Evolutionary conservation across 352 stramenopile species (phyloP).

Genomic region (Phytophthora pisi): DNA sequence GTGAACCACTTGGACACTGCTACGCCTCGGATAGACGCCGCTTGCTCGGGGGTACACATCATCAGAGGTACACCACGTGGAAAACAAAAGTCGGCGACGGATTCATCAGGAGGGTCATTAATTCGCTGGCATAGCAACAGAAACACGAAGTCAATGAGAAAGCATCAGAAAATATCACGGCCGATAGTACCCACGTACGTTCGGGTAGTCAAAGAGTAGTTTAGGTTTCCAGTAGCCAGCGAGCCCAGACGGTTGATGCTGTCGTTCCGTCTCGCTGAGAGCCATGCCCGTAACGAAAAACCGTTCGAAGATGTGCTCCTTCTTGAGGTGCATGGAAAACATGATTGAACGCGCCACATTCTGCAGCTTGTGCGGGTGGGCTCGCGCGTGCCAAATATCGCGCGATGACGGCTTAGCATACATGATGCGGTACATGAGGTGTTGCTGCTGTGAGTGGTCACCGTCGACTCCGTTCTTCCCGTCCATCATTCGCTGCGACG

Average conservation of each 20-base stretch:
- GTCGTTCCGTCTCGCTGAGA: constrained; percentile 42
- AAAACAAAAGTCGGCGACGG: constrained; percentile 84
- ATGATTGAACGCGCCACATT: constrained; percentile 75
- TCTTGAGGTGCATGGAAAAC: constrained; percentile 82
- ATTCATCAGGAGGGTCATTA: constrained; percentile 48
- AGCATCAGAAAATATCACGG: neutral
- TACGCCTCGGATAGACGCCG: constrained; percentile 47
- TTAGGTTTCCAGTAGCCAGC: constrained; percentile 73
- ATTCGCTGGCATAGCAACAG: constrained; percentile 28
- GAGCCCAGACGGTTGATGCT: constrained; percentile 36
- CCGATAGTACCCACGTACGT: constrained; percentile 32
- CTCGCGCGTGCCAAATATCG: constrained; percentile 66
- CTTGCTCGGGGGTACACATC: constrained; percentile 63
- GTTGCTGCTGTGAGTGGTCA: constrained; percentile 47
- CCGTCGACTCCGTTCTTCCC: constrained; percentile 24
- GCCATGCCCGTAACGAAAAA: constrained; percentile 75
- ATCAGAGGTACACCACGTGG: constrained; percentile 69
- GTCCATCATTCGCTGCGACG: constrained; percentile 30
- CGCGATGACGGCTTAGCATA: constrained; percentile 66
- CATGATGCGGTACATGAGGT: constrained; percentile 81
- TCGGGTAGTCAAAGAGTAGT: constrained; percentile 75
- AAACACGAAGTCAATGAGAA: constrained; percentile 9
- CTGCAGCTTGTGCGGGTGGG: constrained; percentile 53
- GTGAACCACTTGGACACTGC: constrained; percentile 77
- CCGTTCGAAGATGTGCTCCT: constrained; percentile 83